Conservation (phyloP, 2,329 filamentous ascomycete species). For the Neonectria coccinea region DNA sequence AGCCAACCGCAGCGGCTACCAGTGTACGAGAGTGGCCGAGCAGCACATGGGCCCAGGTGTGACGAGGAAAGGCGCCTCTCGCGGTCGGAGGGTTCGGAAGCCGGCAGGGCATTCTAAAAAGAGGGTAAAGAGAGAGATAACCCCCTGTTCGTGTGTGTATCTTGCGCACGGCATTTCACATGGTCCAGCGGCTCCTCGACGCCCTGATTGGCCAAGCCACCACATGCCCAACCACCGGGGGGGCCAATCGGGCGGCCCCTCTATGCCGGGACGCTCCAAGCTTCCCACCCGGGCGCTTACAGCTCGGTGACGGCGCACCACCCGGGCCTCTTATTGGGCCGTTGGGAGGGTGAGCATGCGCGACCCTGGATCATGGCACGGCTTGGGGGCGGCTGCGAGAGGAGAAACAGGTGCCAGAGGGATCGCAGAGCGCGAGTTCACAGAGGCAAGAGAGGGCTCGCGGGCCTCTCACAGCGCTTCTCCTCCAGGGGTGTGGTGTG, state of each 20-base stretch:
- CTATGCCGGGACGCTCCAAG: constrained; percentile 34
- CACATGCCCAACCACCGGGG: constrained; percentile 31
- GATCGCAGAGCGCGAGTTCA: not conserved
- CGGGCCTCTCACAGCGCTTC: constrained; percentile 30
- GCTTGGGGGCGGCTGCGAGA: constrained; percentile 22
- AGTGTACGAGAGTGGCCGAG: constrained; percentile 29
- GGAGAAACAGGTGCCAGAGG: constrained; percentile 9
- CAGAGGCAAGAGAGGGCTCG: constrained; percentile 3
- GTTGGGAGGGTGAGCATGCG: constrained; percentile 15
- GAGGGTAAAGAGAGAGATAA: constrained; percentile 11
- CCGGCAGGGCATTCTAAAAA: constrained; percentile 9
- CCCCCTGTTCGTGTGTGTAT: constrained; percentile 6
- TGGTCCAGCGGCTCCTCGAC: constrained; percentile 27
- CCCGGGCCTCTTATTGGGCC: constrained; percentile 45
- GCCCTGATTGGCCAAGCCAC: constrained; percentile 42
- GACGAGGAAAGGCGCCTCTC: constrained; percentile 16
- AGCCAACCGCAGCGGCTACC: constrained; percentile 34
- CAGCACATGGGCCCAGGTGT: constrained; percentile 11
- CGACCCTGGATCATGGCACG: constrained; percentile 23
- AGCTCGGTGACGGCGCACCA: constrained; percentile 34
- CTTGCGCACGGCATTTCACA: constrained; percentile 38
- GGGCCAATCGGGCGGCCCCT: constrained; percentile 45
- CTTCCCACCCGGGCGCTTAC: constrained; percentile 50
- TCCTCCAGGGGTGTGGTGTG: constrained; percentile 8
- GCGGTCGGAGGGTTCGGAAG: constrained; percentile 18